Evolutionary conservation across 306 rosid genomes (phyloP), one percentile per base, ranked within the genome.

Genomic region (Malus orientalis): DNA sequence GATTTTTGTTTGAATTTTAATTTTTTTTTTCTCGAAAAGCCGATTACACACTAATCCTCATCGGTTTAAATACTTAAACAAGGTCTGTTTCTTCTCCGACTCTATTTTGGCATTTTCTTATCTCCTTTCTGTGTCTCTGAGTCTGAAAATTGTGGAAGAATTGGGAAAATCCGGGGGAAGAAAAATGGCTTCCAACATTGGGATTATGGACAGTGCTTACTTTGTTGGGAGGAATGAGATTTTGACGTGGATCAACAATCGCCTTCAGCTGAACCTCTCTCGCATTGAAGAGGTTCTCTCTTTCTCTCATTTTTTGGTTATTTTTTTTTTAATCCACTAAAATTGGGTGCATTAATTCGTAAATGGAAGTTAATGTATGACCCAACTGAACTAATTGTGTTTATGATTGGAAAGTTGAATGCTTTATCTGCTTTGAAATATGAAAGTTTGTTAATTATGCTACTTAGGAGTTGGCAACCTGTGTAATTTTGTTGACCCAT

Each of bases 171-270:
- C 59, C 71, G 78, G 49, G 44, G 32, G 66, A 51, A 49, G 55
- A 49, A 49, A 75, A 82, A 93, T 93, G 98, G 97, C 97, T 74
- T 82, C 91, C 33, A 93, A 82, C 73, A 93, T 93, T 22, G 98
- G 98, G 13, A 93, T 91, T 84, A 93, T 93, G 98, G 98, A 93
- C 75, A 87, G 93, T 67, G 98, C 91, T 5, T 93, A 93, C 80
- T 93, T 93, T 87, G 98, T 93, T 69, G 97, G 98, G 61, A 84
- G 98, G 85, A 93, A 91, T 77, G 97, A 91, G 90, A 91, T 93
- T 85, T 82, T 93, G 80, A 86, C 88, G 29, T 93, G 98, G 98
- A 91, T 93, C 87, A 93, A 93, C 86, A 88, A 80, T 74, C 82
- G 88, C 57, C 97, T 93, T 62, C 98, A 93, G 75, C 94, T 93